phyloP scores from a whole-genome alignment of 1,284 basidiomycete species.

The Leccinum colubrinum region DNA sequence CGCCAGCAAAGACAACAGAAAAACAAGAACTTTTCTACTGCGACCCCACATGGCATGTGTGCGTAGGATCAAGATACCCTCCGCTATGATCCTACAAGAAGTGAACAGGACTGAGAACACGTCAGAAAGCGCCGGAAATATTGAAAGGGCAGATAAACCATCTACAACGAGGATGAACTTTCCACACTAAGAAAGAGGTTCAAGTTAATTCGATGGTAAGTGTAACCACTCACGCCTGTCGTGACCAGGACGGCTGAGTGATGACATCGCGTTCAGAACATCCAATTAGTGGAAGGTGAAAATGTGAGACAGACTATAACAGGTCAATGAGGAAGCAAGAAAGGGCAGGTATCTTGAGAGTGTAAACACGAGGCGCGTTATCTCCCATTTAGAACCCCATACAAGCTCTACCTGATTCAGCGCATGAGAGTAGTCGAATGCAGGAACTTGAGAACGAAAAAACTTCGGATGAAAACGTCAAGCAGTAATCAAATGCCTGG shows the following conservation, averaged over 20 bases:
- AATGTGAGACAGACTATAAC: background rate
- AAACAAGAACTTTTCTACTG: conserved; percentile 16
- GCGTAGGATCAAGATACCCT: conserved; percentile 11
- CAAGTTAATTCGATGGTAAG: background rate
- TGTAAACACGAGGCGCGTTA: background rate
- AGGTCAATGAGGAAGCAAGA: background rate
- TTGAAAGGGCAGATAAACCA: background rate
- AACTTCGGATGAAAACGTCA: conserved; percentile 11
- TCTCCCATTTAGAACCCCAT: background rate
- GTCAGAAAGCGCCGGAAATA: background rate
- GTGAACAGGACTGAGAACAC: background rate
- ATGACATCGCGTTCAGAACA: background rate
- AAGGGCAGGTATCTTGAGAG: background rate
- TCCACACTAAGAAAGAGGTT: background rate
- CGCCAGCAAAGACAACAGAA: conserved; percentile 20
- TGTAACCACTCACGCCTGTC: background rate
- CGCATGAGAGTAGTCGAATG: background rate
- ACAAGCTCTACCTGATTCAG: background rate
- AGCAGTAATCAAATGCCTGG: no score
- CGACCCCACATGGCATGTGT: conserved; percentile 29
- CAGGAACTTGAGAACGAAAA: background rate
- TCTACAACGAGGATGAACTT: background rate
- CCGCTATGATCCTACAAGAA: background rate
- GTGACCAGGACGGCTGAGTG: conserved; percentile 9
- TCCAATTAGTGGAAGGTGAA: no score